Conservation (phyloP, 2,329 filamentous ascomycete genomes). For the Aspergillus sp. region DNA sequence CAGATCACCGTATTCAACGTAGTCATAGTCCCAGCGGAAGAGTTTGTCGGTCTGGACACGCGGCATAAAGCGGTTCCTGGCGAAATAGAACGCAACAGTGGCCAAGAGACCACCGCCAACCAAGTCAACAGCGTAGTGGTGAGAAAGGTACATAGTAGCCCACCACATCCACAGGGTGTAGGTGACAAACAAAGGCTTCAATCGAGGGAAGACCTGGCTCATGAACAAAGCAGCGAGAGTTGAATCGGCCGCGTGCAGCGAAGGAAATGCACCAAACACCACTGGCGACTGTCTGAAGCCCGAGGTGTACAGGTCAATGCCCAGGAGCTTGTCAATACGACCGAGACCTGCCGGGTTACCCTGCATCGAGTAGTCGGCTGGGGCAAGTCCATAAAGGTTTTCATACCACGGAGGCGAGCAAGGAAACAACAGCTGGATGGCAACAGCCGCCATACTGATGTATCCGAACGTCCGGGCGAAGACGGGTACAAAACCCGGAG, state of each 20-base stretch:
- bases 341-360: conserved; percentile 84
- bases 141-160: conserved; percentile 96
- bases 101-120: conserved; percentile 76
- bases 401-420: conserved; percentile 97
- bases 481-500: conserved; percentile 73
- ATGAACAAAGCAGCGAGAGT: conserved; percentile 88
- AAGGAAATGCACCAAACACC: conserved; percentile 92
- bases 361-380: conserved; percentile 83
- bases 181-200: conserved; percentile 68
- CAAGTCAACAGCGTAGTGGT: conserved; percentile 92
- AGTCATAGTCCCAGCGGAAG: conserved; percentile 93
- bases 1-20: conserved; percentile 71
- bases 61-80: conserved; percentile 72
- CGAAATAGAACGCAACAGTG: conserved; percentile 71
- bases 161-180: conserved; percentile 96
- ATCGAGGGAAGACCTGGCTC: conserved; percentile 79
- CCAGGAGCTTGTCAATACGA: conserved; percentile 81
- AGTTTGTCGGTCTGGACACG: conserved; percentile 74
- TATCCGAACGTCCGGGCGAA: conserved; percentile 86
- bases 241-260: conserved; percentile 80
- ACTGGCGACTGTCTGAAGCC: conserved; percentile 83
- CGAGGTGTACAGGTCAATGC: conserved; percentile 85
- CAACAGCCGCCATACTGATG: conserved; percentile 80
- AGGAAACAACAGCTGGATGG: conserved; percentile 81
- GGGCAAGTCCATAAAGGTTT: conserved; percentile 80